Conservation (phyloP, 2,329 filamentous ascomycete species). For the Sporothrix pallida region DNA sequence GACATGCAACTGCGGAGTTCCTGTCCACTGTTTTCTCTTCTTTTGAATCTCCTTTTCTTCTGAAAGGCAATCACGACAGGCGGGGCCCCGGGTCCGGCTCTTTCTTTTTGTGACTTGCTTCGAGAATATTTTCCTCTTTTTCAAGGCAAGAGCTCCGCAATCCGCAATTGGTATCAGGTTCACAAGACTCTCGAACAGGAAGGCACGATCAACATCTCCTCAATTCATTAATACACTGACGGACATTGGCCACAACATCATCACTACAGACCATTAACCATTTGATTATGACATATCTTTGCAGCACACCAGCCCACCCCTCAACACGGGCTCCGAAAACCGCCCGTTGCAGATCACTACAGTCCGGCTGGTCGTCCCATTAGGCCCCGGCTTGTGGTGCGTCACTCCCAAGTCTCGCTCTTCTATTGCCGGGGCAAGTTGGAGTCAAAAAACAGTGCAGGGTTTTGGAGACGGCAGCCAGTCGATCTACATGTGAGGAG, state of each 20-base stretch:
- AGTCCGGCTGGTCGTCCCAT: not conserved
- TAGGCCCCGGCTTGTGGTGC: not conserved
- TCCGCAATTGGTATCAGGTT: not conserved
- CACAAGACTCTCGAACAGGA: not conserved
- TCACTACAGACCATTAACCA: not conserved
- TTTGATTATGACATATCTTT: not conserved
- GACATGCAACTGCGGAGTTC: not conserved
- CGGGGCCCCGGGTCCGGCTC: not conserved
- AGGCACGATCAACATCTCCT: not conserved
- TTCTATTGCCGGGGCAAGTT: not conserved
- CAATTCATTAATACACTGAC: not conserved
- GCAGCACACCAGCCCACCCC: not conserved
- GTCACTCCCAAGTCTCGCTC: not conserved
- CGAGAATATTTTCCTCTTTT: not conserved
- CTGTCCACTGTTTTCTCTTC: not conserved
- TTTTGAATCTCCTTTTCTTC: not conserved
- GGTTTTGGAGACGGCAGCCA: not conserved
- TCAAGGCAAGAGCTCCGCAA: not conserved
- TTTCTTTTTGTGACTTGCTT: not conserved
- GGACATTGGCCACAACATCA: not conserved
- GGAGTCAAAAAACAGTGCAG: not conserved
- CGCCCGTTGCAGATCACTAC: slow-evolving; percentile 10
- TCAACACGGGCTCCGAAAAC: slow-evolving; percentile 6
- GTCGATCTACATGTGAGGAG: not conserved
- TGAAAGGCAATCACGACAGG: not conserved